Evolutionary conservation across 192 early-diverging fungal genomes (phyloP).

Genomic region (Helicostylum pulchrum): DNA sequence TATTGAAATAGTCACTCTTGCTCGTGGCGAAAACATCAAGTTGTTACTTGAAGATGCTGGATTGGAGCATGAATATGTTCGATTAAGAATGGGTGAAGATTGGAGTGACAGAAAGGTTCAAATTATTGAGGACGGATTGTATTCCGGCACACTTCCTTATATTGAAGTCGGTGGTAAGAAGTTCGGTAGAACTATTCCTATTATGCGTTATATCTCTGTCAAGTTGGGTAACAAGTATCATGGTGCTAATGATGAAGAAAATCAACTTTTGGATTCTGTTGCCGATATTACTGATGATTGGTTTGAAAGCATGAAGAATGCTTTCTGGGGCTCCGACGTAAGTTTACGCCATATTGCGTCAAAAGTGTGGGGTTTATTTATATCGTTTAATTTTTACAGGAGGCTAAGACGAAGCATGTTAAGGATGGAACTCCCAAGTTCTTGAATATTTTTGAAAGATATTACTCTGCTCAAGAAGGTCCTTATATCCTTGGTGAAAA

Average conservation of each 20-base stretch:
- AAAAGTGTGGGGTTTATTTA: no score
- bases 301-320: not conserved
- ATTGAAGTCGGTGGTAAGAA: not conserved
- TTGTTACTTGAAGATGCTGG: not conserved
- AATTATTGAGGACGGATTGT: not conserved
- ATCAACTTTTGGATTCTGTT: not conserved
- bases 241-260: conserved; percentile 1
- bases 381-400: no score
- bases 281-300: not conserved
- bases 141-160: no score
- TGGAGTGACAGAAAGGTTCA: not conserved
- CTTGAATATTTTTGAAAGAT: no score
- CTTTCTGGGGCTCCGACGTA: not conserved
- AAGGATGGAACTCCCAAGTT: no score
- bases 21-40: conserved; percentile 3
- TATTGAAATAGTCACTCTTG: not conserved
- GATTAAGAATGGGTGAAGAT: no score
- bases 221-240: conserved; percentile 1
- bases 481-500: no score
- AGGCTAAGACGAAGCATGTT: no score
- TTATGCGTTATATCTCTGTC: conserved; percentile 4
- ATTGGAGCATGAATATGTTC: conserved; percentile 2
- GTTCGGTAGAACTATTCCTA: not conserved
- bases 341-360: no score
- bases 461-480: no score